These are phyloP conservation scores for Apiospora malaysiana DNA, from an alignment of 2,329 filamentous ascomycete species.

Conservation along the genomic window DNA sequence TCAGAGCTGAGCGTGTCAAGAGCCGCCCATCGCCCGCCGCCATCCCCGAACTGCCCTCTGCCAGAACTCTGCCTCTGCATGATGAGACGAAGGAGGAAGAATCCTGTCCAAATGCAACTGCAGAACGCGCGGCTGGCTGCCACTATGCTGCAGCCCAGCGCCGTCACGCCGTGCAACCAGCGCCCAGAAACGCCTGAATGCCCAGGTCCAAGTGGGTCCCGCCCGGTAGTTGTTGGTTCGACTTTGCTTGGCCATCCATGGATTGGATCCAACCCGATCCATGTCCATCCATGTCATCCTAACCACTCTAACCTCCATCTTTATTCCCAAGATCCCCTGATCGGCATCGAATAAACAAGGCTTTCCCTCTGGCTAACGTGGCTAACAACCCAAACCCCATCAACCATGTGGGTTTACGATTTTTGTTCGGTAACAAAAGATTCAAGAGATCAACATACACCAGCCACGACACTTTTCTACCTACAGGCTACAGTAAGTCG, in stretches of 20 bases:
- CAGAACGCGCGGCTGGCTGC: constrained; percentile 5
- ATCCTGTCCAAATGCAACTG: background rate
- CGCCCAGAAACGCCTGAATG: too few relatives aligned
- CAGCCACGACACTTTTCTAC: background rate
- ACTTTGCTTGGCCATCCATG: background rate
- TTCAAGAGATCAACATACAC: background rate
- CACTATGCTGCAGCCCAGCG: too few relatives aligned
- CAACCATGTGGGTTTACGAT: background rate
- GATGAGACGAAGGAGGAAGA: background rate
- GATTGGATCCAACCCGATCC: too few relatives aligned
- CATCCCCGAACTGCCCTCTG: background rate
- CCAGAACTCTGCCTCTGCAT: too few relatives aligned
- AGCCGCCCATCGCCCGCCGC: background rate
- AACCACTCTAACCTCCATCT: background rate
- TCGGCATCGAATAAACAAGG: constrained; percentile 15
- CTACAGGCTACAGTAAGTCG: too few relatives aligned
- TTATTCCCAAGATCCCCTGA: constrained; percentile 13
- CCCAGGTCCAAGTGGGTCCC: background rate
- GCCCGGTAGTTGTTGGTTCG: background rate
- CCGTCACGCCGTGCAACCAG: too few relatives aligned
- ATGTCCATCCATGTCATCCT: too few relatives aligned
- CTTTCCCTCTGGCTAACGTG: background rate
- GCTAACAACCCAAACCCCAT: background rate
- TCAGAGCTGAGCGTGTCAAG: constrained; percentile 1
- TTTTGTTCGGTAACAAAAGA: background rate